Percentiles rank a stretch among this genome's conserved stretches.
These are phyloP conservation scores for Backusella macrospora DNA, from an alignment of 192 early-diverging fungal species.

Conservation along the genomic window DNA sequence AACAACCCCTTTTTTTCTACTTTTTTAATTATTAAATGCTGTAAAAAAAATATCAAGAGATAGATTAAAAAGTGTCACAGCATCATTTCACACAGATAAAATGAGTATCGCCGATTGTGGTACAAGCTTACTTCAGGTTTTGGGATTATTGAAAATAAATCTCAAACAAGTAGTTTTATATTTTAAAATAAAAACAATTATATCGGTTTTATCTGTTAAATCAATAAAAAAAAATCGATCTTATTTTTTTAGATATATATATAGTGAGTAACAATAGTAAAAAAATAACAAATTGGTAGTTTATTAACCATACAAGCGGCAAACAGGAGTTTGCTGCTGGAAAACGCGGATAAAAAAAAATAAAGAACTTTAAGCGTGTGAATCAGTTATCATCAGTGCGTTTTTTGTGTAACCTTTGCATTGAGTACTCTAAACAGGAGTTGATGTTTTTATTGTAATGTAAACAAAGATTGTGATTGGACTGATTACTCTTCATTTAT, in stretches of 20 bases:
- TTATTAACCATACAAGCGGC: background rate
- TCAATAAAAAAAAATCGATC: background rate
- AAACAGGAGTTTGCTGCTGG: slow-evolving; percentile 3
- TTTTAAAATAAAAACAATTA: too few relatives aligned
- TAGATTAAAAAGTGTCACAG: background rate
- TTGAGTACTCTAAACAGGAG: too few relatives aligned
- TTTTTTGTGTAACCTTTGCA: background rate
- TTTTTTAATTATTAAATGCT: background rate
- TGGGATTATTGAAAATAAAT: background rate
- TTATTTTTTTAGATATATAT: background rate
- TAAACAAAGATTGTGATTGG: too few relatives aligned
- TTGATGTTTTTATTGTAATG: too few relatives aligned
- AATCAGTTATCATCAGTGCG: background rate
- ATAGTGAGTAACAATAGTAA: background rate
- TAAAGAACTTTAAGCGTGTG: background rate
- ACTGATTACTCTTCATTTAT: too few relatives aligned
- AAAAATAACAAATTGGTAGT: background rate
- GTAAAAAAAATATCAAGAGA: background rate
- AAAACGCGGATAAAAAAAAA: slow-evolving; percentile 3
- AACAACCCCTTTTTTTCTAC: background rate
- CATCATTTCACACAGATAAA: background rate
- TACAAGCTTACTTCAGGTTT: background rate
- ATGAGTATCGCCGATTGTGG: slow-evolving; percentile 7
- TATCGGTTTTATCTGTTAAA: background rate
- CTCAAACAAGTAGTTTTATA: background rate